phyloP scores from a whole-genome alignment of 495 filamentous ascomycete genomes.

The Neurospora tetrasperma region DNA sequence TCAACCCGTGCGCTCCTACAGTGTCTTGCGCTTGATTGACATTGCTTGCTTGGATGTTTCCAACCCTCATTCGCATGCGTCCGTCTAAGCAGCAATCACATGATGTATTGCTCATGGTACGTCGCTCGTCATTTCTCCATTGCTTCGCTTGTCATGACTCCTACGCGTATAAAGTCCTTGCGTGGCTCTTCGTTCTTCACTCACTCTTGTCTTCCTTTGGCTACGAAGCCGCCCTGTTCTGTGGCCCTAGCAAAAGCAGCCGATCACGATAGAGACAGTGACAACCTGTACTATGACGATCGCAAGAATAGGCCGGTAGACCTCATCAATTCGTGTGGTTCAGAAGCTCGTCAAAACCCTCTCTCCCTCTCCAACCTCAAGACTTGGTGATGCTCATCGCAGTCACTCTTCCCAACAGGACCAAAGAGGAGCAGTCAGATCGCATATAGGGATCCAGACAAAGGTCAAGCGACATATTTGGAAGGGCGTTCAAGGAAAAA shows the following conservation, averaged over 20 bases:
- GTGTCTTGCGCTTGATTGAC: not conserved
- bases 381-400: too few relatives aligned
- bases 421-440: too few relatives aligned
- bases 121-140: not conserved
- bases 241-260: not conserved
- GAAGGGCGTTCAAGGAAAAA: too few relatives aligned
- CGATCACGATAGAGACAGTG: too few relatives aligned
- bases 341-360: too few relatives aligned
- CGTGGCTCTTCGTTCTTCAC: not conserved
- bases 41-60: not conserved
- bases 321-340: too few relatives aligned
- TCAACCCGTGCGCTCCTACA: not conserved
- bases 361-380: too few relatives aligned
- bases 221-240: not conserved
- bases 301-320: too few relatives aligned
- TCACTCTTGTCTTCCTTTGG: not conserved
- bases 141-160: not conserved
- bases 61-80: not conserved
- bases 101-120: not conserved
- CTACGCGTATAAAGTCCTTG: not conserved
- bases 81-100: not conserved
- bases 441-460: too few relatives aligned
- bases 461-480: too few relatives aligned
- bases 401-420: too few relatives aligned
- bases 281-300: too few relatives aligned